Base-by-base conservation (phyloP, 2,329 filamentous ascomycete species). In the Phoma sp. region DNA sequence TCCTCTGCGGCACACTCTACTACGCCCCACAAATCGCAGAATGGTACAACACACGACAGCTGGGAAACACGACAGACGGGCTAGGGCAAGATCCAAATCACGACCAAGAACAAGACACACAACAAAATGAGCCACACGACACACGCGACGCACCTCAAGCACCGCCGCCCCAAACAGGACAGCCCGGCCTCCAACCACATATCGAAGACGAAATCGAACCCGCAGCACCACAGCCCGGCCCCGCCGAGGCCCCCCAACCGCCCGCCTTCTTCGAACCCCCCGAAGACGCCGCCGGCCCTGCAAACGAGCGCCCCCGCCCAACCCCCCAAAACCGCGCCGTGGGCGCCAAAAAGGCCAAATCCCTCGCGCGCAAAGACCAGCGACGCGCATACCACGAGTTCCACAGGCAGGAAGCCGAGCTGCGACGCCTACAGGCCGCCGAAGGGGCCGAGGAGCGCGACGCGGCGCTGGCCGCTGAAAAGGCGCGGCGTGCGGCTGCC, bases 331-430 rank as follows among this genome's bases (percentile, higher is more conserved):
- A 69, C 51, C 70, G 72, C 55, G 60, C 62, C 15, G 72, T 82
- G 21, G 80, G 80, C 49, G 76, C 79, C 10, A 82, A 82, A 59
- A 82, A 82, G 61, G 79, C 79, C 2, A 80, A 79, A 49, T 78
- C 77, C 2, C 71, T 82, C 7, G 78, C 78, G 0, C 74, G 78
- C 17, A 73, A 73, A 50, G 78, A 82, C 54, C 73, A 77, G 55
- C 70, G 73, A 1, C 64, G 75, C 15, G 74, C 74, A 15, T 82
- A 82, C 64, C 75, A 82, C 63, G 81, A 83, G 60, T 82, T 82
- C 61, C 71, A 77, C 57, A 72, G 79, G 2, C 74, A 77, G 13
- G 78, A 81, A 68, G 79, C 78, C 4, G 80, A 82, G 38, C 71
- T 77, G 19, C 76, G 80, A 19, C 72, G 79, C 0, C 69, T 76